Evolutionary conservation across 495 filamentous ascomycete genomes (phyloP).

Genomic region (Lentithecium fluviatile): DNA sequence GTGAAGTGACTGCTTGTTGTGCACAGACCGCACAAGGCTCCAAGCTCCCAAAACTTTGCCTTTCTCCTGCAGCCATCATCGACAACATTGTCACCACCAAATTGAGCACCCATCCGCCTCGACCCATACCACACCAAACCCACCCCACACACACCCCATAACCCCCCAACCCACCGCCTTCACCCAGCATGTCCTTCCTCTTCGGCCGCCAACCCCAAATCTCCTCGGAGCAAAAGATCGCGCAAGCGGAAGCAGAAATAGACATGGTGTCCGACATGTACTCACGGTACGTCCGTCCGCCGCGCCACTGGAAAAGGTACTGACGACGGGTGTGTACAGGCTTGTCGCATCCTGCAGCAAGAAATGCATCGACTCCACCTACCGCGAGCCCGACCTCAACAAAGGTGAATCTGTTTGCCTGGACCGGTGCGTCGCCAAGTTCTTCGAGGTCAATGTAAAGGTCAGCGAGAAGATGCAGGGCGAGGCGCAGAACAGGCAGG

Average conservation of each 20-base stretch:
- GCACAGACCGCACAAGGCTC: no score
- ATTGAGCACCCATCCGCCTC: no score
- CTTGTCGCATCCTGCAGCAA: conserved; percentile 82
- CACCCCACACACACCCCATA: no score
- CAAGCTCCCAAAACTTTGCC: no score
- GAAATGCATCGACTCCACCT: conserved; percentile 88
- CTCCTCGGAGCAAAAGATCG: conserved; percentile 92
- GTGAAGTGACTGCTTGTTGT: no score
- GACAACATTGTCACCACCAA: no score
- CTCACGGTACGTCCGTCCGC: conserved; percentile 63
- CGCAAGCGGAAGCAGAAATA: conserved; percentile 86
- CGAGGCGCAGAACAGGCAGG: conserved; percentile 51
- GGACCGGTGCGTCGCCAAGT: conserved; percentile 93
- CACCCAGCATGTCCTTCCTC: conserved; percentile 84
- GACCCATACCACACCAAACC: no score
- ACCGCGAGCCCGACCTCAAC: conserved; percentile 93
- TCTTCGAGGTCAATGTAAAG: conserved; percentile 96
- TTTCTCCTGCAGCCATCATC: no score
- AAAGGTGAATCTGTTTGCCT: conserved; percentile 98
- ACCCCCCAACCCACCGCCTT: no score
- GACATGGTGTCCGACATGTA: conserved; percentile 97
- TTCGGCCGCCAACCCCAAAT: conserved; percentile 78
- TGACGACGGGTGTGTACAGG: conserved; percentile 45
- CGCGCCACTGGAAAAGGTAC: background rate
- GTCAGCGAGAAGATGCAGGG: conserved; percentile 80